Base-by-base conservation (phyloP, 305 asterid genomes). In the Caryopteris hybrid region DNA sequence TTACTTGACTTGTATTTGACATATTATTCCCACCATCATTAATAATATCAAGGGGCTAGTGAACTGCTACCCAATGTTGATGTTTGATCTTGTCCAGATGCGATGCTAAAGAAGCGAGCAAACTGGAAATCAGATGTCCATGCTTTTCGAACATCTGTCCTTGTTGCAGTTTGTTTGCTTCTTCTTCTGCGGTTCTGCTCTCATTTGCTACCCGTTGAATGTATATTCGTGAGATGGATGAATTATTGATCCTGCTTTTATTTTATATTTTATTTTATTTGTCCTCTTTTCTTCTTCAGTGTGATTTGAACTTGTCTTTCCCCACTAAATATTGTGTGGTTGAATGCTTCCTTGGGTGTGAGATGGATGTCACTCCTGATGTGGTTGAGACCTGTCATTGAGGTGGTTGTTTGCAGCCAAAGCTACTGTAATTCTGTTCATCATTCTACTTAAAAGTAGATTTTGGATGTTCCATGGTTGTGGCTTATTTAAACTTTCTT, bases 331-430 rank as follows among this genome's bases (percentile, higher is more conserved):
- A 27, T 39, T 42, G 17, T 23, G 21, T 45, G 36, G 11, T 57
- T 12, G 36, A 17, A 57, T 34, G 8, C 17, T 36, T 9, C 20
- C 11, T 12, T 59, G 50, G 53, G 60, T 45, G 43, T 74, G 56
- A 21, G 20, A 4, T 68, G 31, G 23, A 61, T 46, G 13, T 47
- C 10, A 33, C 58, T 31, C 14, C 4, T 20, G 61, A 48, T 64
- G 46, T 77, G 41, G 29, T 58, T 8, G 23, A 38, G 31, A 38
- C 48, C 43, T 52, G 61, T 17, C 63, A 59, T 46, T 61, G 39
- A 25, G 74, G 31, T 52, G 68, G 61, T 17, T 71, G 68, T 34
- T 57, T 17, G 51, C 31, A 34, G 61, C 72, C 57, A 41, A 73
- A 70, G 61, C 38, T 27, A 31, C 11, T 36, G 13, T 69, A 38